Conservation (phyloP, 148 eudicot genomes). For the Selenicereus undatus region DNA sequence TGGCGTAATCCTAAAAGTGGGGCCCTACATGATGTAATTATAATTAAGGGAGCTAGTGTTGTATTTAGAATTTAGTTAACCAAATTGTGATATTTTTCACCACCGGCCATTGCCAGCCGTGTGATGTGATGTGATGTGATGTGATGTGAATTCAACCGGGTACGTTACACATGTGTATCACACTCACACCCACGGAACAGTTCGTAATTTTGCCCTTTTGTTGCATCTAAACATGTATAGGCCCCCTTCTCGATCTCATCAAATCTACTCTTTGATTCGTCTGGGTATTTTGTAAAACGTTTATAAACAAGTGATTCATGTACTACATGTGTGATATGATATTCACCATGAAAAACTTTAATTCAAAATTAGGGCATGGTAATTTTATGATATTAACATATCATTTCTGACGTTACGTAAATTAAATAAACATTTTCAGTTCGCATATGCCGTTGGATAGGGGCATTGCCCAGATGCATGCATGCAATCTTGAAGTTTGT, state of each 20-base stretch:
- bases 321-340: too few species aligned
- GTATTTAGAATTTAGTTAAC: background rate
- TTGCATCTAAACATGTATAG: background rate
- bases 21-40: background rate
- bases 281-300: background rate
- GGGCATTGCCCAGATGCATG: too few species aligned
- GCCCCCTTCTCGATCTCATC: background rate
- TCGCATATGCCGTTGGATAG: too few species aligned
- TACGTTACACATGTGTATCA: background rate
- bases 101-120: slow-evolving; percentile 7
- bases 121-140: slow-evolving; percentile 14
- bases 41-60: background rate
- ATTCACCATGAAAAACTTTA: too few species aligned
- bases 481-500: too few species aligned
- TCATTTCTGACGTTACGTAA: too few species aligned
- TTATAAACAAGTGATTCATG: too few species aligned
- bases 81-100: background rate
- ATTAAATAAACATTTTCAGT: too few species aligned
- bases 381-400: too few species aligned
- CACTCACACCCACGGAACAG: background rate
- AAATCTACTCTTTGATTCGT: background rate
- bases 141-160: background rate
- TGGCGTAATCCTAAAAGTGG: background rate
- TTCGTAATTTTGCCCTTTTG: background rate
- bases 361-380: too few species aligned